Conservation (phyloP, 2,329 filamentous ascomycete species). For the Botrytis fabae region DNA sequence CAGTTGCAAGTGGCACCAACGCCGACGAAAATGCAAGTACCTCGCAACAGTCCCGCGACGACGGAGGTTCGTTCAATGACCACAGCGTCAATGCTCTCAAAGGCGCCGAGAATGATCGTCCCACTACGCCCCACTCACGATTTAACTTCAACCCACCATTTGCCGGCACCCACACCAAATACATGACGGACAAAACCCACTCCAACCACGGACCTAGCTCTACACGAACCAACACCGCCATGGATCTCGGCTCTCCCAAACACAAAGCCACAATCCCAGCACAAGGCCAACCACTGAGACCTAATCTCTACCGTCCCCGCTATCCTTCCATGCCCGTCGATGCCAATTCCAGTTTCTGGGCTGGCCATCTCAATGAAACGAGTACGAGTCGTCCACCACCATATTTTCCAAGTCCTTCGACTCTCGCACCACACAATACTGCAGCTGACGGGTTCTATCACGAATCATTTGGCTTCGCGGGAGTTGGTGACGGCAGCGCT, state of each 20-base stretch:
- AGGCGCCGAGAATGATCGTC: background rate
- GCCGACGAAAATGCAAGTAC: too few relatives aligned
- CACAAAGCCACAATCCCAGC: too few relatives aligned
- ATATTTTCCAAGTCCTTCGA: background rate
- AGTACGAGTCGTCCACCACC: background rate
- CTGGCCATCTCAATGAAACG: background rate
- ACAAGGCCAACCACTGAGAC: background rate
- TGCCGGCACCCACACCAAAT: background rate
- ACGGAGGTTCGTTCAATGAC: background rate
- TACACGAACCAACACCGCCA: background rate
- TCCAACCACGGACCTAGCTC: background rate
- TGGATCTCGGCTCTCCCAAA: background rate
- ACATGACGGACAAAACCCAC: background rate
- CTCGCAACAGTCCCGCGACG: too few relatives aligned
- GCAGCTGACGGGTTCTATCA: too few relatives aligned
- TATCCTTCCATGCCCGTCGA: background rate
- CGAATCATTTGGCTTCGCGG: background rate
- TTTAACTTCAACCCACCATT: background rate
- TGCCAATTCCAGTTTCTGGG: background rate
- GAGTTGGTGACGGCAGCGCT: too few relatives aligned
- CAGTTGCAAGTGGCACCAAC: background rate
- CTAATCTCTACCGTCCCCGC: background rate
- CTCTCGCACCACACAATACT: fast-evolving
- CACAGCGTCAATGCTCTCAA: background rate
- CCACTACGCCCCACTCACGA: background rate